Evolutionary conservation across 139 green algal genomes (phyloP), one percentile per base, ranked within the genome.

Genomic region (Tetradesmus obliquus): DNA sequence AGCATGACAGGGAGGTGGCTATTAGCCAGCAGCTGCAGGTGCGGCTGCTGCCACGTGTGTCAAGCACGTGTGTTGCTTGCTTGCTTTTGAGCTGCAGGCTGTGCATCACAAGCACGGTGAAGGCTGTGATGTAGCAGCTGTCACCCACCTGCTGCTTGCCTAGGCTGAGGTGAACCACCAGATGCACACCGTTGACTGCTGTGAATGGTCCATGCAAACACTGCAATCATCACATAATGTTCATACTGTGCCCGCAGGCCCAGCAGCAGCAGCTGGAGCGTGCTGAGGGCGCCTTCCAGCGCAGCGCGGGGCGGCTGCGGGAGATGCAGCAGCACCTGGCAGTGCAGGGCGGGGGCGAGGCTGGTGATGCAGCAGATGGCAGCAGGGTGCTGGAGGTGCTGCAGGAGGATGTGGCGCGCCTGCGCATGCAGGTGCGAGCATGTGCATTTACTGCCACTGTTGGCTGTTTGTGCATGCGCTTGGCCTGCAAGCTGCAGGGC

Each of bases 1-100:
- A 95, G 88, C 93, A 95, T 72, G 94, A 95, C 79, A 89, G 94
- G 76, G 94, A 96, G 82, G 94, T 96, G 17, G 74, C 87, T 19
- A 92, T 96, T 66, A 95, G 92, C 20, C 91, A 88, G 15, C 86
- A 93, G 55, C 86, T 96, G 81, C 91, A 94, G 94, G 94, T 94
- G 82, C 17, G 86, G 5, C 66, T 76, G 66, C 66, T 2, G 60
- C 24, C 24, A 8, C 79, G 32, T 45, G 32, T 45, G 32, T 45
- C 32, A 9, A 76, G 55, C 24, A 8, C 79, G 32, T 45, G 32
- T 45, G 32, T 45, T 45, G 32, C 32, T 45, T 45, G 32, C 32
- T 45, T 45, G 32, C 32, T 45, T 45, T 45, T 45, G 32, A 45
- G 32, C 32, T 45, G 32, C 32, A 45, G 32, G 32, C 32, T 45